These are phyloP conservation scores for Fusarium brachygibbosum DNA, from an alignment of 2,329 filamentous ascomycete genomes.

Conservation along the genomic window DNA sequence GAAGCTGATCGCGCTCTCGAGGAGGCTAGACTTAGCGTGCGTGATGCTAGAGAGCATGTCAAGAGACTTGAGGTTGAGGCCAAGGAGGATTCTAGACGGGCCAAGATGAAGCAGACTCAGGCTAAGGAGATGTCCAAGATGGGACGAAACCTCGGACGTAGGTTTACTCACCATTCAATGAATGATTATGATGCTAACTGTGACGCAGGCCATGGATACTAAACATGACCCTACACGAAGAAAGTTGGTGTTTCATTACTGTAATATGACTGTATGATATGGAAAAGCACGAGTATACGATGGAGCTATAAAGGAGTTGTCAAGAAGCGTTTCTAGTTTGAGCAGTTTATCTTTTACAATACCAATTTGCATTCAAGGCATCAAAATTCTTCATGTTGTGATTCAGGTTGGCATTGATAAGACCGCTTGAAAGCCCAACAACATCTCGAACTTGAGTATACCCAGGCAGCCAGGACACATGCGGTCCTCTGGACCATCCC, in stretches of 20 bases:
- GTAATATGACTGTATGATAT: conserved; percentile 27
- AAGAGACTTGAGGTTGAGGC: conserved; percentile 74
- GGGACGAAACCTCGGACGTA: conserved; percentile 77
- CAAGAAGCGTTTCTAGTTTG: neutral
- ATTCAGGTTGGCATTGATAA: too few species aligned
- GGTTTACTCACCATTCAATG: conserved; percentile 50
- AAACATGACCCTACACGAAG: neutral
- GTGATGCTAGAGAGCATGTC: conserved; percentile 74
- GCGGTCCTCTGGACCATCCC: too few species aligned
- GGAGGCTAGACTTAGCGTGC: conserved; percentile 69
- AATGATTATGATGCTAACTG: neutral
- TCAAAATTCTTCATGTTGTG: neutral
- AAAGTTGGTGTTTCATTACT: neutral
- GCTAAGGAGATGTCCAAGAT: conserved; percentile 75
- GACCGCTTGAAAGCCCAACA: too few species aligned
- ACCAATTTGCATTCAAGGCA: conserved; percentile 3
- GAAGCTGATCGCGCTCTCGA: conserved; percentile 75
- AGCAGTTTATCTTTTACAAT: conserved; percentile 16
- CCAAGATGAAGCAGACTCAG: conserved; percentile 77
- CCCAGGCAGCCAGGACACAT: too few species aligned
- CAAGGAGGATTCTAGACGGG: conserved; percentile 72
- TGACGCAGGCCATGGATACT: conserved; percentile 31
- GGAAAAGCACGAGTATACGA: conserved; percentile 17
- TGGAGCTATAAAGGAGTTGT: conserved; percentile 3
- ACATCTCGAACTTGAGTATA: too few species aligned